Evolutionary conservation across 139 green algal species (phyloP), one percentile per base, ranked within the genome.

Genomic region (Bryopsis sp.): DNA sequence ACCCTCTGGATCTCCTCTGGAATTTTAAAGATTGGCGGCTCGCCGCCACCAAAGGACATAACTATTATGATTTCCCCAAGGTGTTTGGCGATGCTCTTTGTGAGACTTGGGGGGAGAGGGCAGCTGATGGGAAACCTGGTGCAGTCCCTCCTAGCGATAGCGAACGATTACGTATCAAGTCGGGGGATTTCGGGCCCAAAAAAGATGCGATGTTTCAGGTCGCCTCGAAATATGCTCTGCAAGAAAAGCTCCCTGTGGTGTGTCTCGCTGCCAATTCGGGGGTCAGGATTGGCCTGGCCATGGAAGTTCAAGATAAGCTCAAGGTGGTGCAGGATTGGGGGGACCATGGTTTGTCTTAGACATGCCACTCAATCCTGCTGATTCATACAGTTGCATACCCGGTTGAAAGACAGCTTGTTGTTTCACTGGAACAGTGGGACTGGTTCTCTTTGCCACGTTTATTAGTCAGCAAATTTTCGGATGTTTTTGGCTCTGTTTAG

Each of bases 221-320:
- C 11, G 91, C 90, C 0, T 83, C 79, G 0, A 84, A 97, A 64
- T 76, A 89, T n/a, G 85, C 92, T 0, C 79, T 93, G 50, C 63
- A 81, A 39, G 67, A 93, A 67, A 58, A 74, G 2, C 76, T 97
- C 48, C 94, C 95, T 2, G 78, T 96, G 28, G 62, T 99, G 7
- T 99, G 99, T 79, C 76, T 99, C 35, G 90, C 92, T 3, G 92
- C 91, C 38, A 99, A 99, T 78, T 88, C 81, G 8, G 90, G 54
- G 33, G 93, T 92, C 5, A 77, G 93, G 1, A 89, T 98, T 48
- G 93, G 93, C 1, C 78, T 98, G 65, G 93, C 90, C 7, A 83
- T 82, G 11, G 92, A 98, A 76, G 82, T 97, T 0, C 84, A 89
- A 77, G 64, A 84, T 43, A 78, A 76, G 60, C 71, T 95, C 33